A percentile compares a stretch with the other conserved stretches of the same genome.
These are phyloP conservation scores for Botrytis elliptica DNA, from an alignment of 2,329 filamentous ascomycete species.

Conservation along the genomic window DNA sequence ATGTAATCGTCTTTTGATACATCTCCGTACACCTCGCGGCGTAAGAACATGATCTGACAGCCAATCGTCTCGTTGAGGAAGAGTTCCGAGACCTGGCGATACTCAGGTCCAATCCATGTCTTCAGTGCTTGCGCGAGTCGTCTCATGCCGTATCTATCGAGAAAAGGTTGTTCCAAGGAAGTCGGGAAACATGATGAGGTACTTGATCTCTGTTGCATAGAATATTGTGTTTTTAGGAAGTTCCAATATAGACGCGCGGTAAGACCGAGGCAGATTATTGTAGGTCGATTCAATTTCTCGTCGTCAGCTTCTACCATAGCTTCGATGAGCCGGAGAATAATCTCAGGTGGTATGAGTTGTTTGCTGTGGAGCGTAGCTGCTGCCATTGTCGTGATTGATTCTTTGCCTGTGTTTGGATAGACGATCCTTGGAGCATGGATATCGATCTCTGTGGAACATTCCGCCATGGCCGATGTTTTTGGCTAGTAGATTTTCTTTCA, in stretches of 20 bases:
- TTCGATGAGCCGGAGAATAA: neutral
- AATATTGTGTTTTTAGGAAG: neutral
- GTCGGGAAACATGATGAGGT: neutral
- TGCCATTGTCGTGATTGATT: neutral
- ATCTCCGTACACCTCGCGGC: neutral
- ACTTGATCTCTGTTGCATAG: neutral
- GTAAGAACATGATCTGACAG: slow-evolving; percentile 1
- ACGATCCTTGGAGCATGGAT: neutral
- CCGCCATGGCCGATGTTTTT: neutral
- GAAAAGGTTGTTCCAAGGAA: neutral
- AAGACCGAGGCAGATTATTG: neutral
- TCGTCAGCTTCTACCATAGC: neutral
- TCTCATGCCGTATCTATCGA: neutral
- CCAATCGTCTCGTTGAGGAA: neutral
- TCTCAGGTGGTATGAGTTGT: neutral
- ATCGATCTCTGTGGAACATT: neutral
- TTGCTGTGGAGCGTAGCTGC: neutral
- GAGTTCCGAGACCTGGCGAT: neutral
- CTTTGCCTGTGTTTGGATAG: neutral
- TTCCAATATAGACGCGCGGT: neutral
- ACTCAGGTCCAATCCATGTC: neutral
- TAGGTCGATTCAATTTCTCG: neutral
- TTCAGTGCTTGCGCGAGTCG: neutral
- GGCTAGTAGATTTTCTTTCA: fast-evolving
- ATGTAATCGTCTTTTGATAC: fast-evolving